phyloP scores from a whole-genome alignment of 345 rosid species.

The Limnanthes douglasii region DNA sequence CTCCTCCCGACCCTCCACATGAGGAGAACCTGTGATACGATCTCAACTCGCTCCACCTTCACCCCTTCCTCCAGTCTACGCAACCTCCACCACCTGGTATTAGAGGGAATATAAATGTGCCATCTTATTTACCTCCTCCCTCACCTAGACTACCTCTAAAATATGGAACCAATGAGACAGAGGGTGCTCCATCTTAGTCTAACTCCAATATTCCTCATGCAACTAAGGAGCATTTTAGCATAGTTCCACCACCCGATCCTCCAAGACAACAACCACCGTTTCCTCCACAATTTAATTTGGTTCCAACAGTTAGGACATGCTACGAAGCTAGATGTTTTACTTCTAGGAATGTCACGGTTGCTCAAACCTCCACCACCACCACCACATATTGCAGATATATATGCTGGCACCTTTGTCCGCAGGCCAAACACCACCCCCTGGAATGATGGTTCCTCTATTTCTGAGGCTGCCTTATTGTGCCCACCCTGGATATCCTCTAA shows the following conservation, averaged over 20 bases:
- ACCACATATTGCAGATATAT: no score
- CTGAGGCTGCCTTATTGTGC: constrained; percentile 85
- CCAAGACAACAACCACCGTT: constrained; percentile 54
- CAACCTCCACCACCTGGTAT: constrained; percentile 54
- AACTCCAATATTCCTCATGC: constrained; percentile 26
- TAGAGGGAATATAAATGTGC: constrained; percentile 30
- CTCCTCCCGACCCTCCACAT: constrained; percentile 90
- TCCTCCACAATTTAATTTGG: no score
- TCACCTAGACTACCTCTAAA: constrained; percentile 41
- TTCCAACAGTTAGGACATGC: constrained; percentile 32
- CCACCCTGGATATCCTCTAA: constrained; percentile 76
- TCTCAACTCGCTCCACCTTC: constrained; percentile 59
- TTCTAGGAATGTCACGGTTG: constrained; percentile 55
- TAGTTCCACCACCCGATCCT: constrained; percentile 85
- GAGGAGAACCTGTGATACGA: constrained; percentile 29
- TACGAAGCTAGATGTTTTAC: constrained; percentile 40
- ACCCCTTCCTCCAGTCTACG: constrained; percentile 34
- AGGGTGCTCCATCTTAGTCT: constrained; percentile 25
- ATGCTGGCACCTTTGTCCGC: constrained; percentile 39
- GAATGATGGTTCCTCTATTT: constrained; percentile 49
- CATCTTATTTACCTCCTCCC: constrained; percentile 47
- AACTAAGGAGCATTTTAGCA: constrained; percentile 23
- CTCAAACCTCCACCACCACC: constrained; percentile 86
- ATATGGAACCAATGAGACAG: constrained; percentile 27
- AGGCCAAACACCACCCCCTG: constrained; percentile 38